phyloP scores from a whole-genome alignment of 805 yeast genomes.

The Trichomonascus vanleenenianus region DNA sequence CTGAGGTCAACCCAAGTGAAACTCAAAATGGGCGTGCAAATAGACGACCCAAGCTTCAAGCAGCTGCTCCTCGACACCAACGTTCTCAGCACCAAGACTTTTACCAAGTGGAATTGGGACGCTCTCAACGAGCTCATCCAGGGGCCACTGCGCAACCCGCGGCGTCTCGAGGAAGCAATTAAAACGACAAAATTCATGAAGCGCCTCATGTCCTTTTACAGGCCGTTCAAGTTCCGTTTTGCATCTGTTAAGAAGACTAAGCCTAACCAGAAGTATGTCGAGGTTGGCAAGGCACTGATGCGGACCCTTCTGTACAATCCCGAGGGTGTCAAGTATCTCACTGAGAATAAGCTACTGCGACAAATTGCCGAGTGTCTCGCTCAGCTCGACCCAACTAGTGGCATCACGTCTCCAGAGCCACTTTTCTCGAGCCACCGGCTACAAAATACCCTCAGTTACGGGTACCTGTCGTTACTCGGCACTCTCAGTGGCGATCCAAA shows the following conservation, averaged over 20 bases:
- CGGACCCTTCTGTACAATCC: slow-evolving; percentile 52
- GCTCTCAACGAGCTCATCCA: slow-evolving; percentile 60
- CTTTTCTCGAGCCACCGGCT: slow-evolving; percentile 56
- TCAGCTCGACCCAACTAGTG: slow-evolving; percentile 74
- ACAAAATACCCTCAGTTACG: slow-evolving; percentile 57
- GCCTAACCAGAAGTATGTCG: slow-evolving; percentile 48
- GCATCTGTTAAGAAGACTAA: slow-evolving; percentile 44
- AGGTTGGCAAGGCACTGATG: slow-evolving; percentile 69
- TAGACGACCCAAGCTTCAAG: slow-evolving; percentile 64
- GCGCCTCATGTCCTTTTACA: slow-evolving; percentile 72
- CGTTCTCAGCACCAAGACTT: slow-evolving; percentile 72
- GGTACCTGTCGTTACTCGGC: slow-evolving; percentile 76
- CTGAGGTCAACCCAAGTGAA: slow-evolving; percentile 16
- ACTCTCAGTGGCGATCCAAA: slow-evolving; percentile 48
- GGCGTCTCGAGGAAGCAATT: slow-evolving; percentile 66
- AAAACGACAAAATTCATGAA: slow-evolving; percentile 81
- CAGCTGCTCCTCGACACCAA: slow-evolving; percentile 57
- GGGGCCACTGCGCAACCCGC: slow-evolving; percentile 74
- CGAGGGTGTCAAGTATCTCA: slow-evolving; percentile 60
- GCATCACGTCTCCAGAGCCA: slow-evolving; percentile 65
- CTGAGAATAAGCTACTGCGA: slow-evolving; percentile 70
- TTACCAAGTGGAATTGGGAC: slow-evolving; percentile 82
- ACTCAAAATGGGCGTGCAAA: slow-evolving; percentile 31
- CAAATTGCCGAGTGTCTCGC: slow-evolving; percentile 87
- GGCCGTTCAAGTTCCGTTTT: slow-evolving; percentile 87